Evolutionary conservation across 257 asterid genomes (phyloP).

Genomic region (Nyctanthes arbortristis): DNA sequence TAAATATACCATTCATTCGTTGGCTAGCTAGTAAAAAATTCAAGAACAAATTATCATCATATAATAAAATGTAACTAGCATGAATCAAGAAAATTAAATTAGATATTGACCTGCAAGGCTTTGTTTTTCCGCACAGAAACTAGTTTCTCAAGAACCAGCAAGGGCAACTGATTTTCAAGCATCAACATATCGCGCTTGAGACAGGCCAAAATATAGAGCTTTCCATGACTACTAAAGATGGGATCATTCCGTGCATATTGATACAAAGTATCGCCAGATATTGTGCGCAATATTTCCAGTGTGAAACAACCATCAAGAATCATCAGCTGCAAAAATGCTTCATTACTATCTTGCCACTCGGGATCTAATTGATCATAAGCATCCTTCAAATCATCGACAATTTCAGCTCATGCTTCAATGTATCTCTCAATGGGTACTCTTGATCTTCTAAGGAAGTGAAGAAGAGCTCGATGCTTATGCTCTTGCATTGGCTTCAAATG

Average conservation of each 20-base stretch:
- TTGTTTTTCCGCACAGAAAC: not conserved
- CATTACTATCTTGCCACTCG: not conserved
- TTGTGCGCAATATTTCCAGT: constrained; percentile 18
- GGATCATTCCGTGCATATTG: constrained; percentile 22
- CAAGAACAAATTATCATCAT: not conserved
- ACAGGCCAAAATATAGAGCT: not conserved
- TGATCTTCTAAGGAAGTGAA: constrained; percentile 18
- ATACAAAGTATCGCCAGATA: no score
- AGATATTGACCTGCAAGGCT: no score
- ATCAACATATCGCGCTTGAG: constrained; percentile 23
- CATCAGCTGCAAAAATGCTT: constrained; percentile 21
- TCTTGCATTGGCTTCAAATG: constrained; percentile 26
- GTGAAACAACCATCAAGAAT: constrained; percentile 27
- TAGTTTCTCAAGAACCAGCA: constrained; percentile 1
- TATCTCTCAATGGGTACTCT: not conserved
- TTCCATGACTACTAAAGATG: constrained; percentile 18
- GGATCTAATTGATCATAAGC: constrained; percentile 25
- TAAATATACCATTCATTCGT: no score
- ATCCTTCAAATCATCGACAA: constrained; percentile 16
- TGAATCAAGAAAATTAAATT: no score
- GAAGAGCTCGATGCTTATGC: constrained; percentile 30
- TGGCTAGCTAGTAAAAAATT: not conserved
- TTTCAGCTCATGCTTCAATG: not conserved
- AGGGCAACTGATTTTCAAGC: constrained; percentile 22
- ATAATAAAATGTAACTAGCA: no score